Evolutionary conservation across 306 rosid species (phyloP).

Genomic region (Corylus avellana): DNA sequence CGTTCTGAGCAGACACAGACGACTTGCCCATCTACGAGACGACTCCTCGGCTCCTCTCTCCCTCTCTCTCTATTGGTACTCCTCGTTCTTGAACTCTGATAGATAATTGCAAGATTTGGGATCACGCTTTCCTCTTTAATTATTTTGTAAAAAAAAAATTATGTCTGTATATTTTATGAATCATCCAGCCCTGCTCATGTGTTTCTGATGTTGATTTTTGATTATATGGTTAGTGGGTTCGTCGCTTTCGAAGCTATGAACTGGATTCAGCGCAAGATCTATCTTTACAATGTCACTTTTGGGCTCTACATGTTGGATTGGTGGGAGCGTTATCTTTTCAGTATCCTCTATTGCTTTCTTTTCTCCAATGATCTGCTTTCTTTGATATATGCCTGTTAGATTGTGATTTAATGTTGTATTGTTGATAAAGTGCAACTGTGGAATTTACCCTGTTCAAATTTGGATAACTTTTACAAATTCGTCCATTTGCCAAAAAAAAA

Average conservation of each 20-base stretch:
- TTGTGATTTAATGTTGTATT: not conserved
- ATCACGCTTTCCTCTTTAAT: not conserved
- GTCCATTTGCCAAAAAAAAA: not conserved
- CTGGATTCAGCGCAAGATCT: slow-evolving; percentile 87
- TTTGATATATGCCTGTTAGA: not conserved
- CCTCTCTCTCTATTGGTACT: not conserved
- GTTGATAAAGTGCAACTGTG: not conserved
- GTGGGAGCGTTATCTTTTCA: slow-evolving; percentile 93
- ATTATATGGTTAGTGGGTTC: not conserved
- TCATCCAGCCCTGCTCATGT: not conserved
- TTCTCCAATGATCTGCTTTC: slow-evolving; percentile 12
- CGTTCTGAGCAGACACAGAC: not conserved
- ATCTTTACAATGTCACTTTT: slow-evolving; percentile 91
- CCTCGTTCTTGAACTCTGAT: not conserved
- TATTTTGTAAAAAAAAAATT: not conserved
- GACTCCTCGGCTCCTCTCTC: not conserved
- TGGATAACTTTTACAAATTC: not conserved
- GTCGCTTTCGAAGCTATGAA: slow-evolving; percentile 45
- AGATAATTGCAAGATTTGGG: not conserved
- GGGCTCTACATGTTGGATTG: slow-evolving; percentile 94
- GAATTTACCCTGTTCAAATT: not conserved
- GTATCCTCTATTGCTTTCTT: slow-evolving; percentile 55
- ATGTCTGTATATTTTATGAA: not conserved
- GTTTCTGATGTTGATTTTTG: not conserved
- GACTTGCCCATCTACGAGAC: not conserved